A percentile compares a stretch with the other conserved stretches of the same genome.
phyloP scores from a whole-genome alignment of 345 rosid species.

The Citrus glauca region DNA sequence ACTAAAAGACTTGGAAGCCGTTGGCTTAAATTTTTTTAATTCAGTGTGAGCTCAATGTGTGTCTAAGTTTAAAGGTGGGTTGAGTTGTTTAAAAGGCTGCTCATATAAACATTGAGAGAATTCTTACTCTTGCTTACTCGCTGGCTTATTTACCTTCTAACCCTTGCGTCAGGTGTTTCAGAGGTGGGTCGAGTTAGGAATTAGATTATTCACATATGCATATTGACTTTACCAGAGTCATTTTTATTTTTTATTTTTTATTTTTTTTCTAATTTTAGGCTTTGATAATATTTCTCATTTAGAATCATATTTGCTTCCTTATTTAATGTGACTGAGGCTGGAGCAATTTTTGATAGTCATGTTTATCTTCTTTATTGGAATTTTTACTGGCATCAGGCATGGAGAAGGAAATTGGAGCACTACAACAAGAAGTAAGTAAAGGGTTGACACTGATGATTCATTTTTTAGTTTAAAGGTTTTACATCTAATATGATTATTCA shows the following conservation, averaged over 20 bases:
- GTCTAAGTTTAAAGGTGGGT: too few species aligned
- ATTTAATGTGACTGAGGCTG: background rate
- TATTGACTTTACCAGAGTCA: background rate
- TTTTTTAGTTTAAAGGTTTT: background rate
- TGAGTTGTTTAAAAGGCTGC: too few species aligned
- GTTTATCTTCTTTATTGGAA: constrained; percentile 12
- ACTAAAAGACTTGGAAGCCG: background rate
- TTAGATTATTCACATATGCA: background rate
- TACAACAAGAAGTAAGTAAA: constrained; percentile 70
- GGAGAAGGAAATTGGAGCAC: constrained; percentile 84
- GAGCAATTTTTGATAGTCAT: background rate
- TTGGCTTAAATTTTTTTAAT: background rate
- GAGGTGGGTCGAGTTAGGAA: background rate
- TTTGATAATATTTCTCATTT: background rate
- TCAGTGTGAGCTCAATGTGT: too few species aligned
- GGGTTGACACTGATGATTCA: constrained; percentile 13
- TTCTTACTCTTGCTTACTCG: background rate
- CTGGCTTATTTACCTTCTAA: background rate
- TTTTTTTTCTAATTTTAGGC: background rate
- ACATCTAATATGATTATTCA: constrained; percentile 15
- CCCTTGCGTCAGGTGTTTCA: background rate
- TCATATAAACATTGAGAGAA: background rate
- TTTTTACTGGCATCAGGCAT: constrained; percentile 47
- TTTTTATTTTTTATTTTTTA: background rate
- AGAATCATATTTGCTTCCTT: background rate